Conservation (phyloP, 78 protist species). For the Protostelium mycophagum region DNA sequence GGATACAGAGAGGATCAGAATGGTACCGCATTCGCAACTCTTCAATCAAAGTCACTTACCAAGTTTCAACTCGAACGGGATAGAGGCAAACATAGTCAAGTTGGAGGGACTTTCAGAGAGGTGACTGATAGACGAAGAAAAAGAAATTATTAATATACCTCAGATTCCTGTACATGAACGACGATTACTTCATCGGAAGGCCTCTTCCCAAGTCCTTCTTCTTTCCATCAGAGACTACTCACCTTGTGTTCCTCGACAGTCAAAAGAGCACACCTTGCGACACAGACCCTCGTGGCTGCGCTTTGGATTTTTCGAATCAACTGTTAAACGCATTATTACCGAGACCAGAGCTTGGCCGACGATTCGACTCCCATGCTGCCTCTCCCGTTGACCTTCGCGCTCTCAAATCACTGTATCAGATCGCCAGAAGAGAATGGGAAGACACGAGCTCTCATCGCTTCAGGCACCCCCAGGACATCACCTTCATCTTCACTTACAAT, state of each 20-base stretch:
- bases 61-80: neutral
- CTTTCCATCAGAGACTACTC: neutral
- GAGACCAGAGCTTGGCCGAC: neutral
- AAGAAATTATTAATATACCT: neutral
- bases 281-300: neutral
- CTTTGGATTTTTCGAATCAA: neutral
- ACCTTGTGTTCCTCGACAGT: neutral
- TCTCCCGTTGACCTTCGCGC: neutral
- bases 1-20: neutral
- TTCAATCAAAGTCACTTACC: neutral
- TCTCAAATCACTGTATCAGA: neutral
- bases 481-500: neutral
- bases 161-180: neutral
- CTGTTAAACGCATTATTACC: neutral
- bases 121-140: neutral
- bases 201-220: neutral
- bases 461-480: neutral
- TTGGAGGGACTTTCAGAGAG: neutral
- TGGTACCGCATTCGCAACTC: neutral
- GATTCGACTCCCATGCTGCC: neutral
- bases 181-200: neutral
- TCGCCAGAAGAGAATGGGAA: neutral
- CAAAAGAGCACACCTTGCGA: neutral
- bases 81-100: neutral
- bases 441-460: neutral